Percentiles rank a stretch among this genome's conserved stretches.
Conservation (phyloP, 2,329 filamentous ascomycete species). For the Colletotrichum tanaceti region DNA sequence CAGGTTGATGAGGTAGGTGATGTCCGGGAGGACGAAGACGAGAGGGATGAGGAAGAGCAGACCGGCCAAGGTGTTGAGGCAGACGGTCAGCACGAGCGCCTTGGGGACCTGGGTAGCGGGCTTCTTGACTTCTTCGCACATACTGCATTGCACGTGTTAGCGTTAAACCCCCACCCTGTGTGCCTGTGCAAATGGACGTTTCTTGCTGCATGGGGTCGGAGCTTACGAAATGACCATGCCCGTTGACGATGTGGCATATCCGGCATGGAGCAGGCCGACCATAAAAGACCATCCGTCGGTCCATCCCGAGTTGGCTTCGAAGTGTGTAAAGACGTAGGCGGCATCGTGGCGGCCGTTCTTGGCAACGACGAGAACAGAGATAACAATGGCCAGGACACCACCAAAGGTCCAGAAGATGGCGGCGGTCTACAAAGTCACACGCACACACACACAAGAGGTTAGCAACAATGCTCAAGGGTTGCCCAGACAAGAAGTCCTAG, state of each 20-base stretch:
- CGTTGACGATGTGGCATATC: constrained; percentile 79
- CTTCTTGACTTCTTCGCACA: constrained; percentile 78
- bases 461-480: constrained; percentile 4
- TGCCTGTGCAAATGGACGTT: constrained; percentile 24
- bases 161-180: background rate
- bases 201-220: constrained; percentile 20
- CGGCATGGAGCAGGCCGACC: constrained; percentile 77
- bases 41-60: constrained; percentile 76
- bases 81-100: constrained; percentile 75
- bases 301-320: constrained; percentile 78
- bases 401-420: constrained; percentile 82
- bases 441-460: constrained; percentile 1
- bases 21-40: constrained; percentile 75
- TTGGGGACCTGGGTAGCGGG: constrained; percentile 77
- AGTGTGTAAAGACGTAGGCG: constrained; percentile 74
- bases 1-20: constrained; percentile 64
- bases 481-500: background rate
- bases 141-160: constrained; percentile 55
- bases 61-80: constrained; percentile 74
- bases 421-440: constrained; percentile 63
- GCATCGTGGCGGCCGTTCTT: constrained; percentile 74
- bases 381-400: constrained; percentile 73
- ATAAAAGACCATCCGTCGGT: constrained; percentile 77
- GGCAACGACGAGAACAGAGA: constrained; percentile 73
- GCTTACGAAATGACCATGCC: constrained; percentile 83